Percentiles rank a stretch among this genome's conserved stretches.
Evolutionary conservation across 371 early-diverging fungal species (phyloP).

Genomic region (Ecytonucleospora hepatopenaei): DNA sequence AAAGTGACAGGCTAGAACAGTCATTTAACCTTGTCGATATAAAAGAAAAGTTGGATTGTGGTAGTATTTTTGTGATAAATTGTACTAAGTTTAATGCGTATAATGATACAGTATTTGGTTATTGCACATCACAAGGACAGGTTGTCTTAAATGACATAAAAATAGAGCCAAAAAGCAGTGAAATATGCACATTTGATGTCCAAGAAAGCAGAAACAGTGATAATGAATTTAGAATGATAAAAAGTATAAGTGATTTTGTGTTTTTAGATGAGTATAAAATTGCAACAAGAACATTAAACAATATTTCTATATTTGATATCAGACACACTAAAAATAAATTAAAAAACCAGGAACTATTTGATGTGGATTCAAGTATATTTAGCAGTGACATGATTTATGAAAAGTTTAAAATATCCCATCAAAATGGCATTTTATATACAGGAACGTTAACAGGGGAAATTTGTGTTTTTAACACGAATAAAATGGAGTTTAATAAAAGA

Average conservation of each 20-base stretch:
- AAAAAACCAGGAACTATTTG: conserved; percentile 3
- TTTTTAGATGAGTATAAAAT: conserved; percentile 47
- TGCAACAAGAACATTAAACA: conserved; percentile 44
- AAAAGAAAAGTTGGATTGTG: conserved; percentile 85
- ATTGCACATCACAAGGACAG: conserved; percentile 87
- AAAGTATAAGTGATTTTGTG: conserved; percentile 50
- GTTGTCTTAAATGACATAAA: conserved; percentile 84
- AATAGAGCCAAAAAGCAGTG: background rate
- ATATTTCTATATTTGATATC: conserved; percentile 47
- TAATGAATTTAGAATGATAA: too few relatives aligned
- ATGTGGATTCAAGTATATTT: conserved; percentile 18
- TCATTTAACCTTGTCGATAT: conserved; percentile 71
- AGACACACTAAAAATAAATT: conserved; percentile 28
- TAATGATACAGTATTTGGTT: conserved; percentile 85
- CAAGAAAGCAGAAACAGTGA: conserved; percentile 11
- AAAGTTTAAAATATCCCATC: conserved; percentile 41
- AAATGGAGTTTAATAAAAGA: background rate
- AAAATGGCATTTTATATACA: conserved; percentile 36
- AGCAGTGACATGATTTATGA: conserved; percentile 47
- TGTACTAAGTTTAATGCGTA: conserved; percentile 86
- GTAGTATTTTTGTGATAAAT: conserved; percentile 92
- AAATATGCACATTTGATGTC: conserved; percentile 6
- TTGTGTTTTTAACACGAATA: background rate
- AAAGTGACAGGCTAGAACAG: conserved; percentile 61
- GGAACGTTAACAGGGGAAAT: conserved; percentile 33